Evolutionary conservation across 177 flowering plant genomes (phyloP), one percentile per base, ranked within the genome.

Genomic region (Vitis hybrid): DNA sequence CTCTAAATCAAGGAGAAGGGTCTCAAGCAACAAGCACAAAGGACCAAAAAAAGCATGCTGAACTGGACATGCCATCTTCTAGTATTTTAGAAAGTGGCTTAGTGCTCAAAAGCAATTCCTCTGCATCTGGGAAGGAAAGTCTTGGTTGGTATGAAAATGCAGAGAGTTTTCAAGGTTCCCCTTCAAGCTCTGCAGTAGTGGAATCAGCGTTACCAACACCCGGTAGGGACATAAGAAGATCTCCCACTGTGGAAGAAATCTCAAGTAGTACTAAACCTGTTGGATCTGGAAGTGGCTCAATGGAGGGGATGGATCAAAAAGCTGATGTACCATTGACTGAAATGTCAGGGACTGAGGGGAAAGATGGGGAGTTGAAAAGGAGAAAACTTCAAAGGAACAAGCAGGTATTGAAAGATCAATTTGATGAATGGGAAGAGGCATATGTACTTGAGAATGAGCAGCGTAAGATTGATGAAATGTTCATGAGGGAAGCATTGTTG

Each of bases 341-440:
- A 74, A 68, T 56, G 71, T 65, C 80, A 52, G 78, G 62, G 45
- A 48, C 81, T 61, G 82, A 69, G 70, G 80, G 64, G 29, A 83
- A 74, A 61, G 87, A 76, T 71, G 80, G 73, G 15, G 84, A 85
- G 65, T 65, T 84, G 79, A 90, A 83, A 76, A 78, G 65, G 67
- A 86, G 86, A 76, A 93, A 81, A 73, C 80, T 93, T 66, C 87
- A 83, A 66, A 70, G 94, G 66, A 82, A 58, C 69, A 85, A 79
- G 57, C 97, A 91, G 80, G 86, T 91, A 19, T 57, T 26, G 13
- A 83, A 53, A 76, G 97, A 90, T 75, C 85, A 83, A 73, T 95
- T 91, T 84, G 99, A 91, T 72, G 96, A 90, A 75, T 95, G 97
- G 99, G 98, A 93, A 79, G 97, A 91, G 76, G 98, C 99, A 53